These are phyloP conservation scores for Acanthamoeba lugdunensis DNA, from an alignment of 208 protist genomes.

Conservation along the genomic window DNA sequence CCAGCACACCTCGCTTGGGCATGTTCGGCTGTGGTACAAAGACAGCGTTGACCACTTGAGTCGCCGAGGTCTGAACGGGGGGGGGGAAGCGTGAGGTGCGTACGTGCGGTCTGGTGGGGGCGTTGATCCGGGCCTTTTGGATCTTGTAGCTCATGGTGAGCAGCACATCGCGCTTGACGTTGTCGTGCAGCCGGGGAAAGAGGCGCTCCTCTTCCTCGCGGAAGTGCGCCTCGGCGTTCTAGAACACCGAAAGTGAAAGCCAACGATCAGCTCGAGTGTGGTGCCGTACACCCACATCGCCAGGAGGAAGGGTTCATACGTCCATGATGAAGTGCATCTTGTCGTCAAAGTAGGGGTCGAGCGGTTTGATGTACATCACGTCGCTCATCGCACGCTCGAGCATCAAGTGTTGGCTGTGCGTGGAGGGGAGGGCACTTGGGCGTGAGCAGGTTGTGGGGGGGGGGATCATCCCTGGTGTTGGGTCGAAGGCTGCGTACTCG, in stretches of 20 bases:
- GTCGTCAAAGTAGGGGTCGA: conserved; percentile 55
- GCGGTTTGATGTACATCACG: conserved; percentile 52
- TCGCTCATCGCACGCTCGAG: neutral
- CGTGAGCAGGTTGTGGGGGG: neutral
- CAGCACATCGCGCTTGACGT: neutral
- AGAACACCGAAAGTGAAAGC: too few relatives aligned
- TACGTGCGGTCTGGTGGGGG: conserved; percentile 66
- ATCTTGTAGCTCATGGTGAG: conserved; percentile 40
- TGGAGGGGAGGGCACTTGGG: too few relatives aligned
- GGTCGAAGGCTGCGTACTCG: neutral
- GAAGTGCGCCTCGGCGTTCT: conserved; percentile 37
- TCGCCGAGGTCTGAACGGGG: too few relatives aligned
- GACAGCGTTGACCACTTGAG: too few relatives aligned
- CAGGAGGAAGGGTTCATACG: neutral
- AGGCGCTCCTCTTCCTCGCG: conserved; percentile 18
- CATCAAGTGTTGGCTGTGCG: neutral
- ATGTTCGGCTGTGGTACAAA: conserved; percentile 21
- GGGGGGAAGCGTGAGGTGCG: neutral
- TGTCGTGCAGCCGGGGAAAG: neutral
- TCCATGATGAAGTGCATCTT: conserved; percentile 56
- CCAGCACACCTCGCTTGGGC: conserved; percentile 54
- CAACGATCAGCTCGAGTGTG: too few relatives aligned
- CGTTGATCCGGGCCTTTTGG: conserved; percentile 1
- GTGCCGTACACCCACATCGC: too few relatives aligned
- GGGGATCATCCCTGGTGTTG: neutral